phyloP scores from a whole-genome alignment of 257 asterid genomes.

The Plantago elongata region DNA sequence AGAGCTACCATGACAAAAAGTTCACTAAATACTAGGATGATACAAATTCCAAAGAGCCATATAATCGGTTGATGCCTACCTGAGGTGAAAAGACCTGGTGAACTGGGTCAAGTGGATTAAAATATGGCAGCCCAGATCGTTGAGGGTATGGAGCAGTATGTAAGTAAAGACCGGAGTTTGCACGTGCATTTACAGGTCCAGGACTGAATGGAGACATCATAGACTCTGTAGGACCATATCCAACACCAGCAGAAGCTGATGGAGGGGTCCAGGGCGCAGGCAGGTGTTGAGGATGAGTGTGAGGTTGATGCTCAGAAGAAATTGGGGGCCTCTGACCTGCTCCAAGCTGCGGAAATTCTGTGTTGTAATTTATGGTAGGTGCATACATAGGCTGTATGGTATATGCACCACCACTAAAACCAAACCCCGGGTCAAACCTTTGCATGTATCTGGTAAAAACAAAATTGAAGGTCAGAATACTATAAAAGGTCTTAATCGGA shows the following conservation, averaged over 20 bases:
- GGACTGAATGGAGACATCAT: slow-evolving; percentile 70
- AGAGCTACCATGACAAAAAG: background rate
- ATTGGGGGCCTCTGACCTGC: slow-evolving; percentile 59
- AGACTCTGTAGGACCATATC: slow-evolving; percentile 72
- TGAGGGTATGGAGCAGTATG: slow-evolving; percentile 86
- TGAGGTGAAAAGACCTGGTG: slow-evolving; percentile 67
- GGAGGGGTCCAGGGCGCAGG: slow-evolving; percentile 71
- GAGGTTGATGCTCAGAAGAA: slow-evolving; percentile 70
- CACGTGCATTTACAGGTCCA: slow-evolving; percentile 57
- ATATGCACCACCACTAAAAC: slow-evolving; percentile 78
- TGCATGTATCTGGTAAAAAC: slow-evolving; percentile 68
- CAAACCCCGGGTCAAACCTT: slow-evolving; percentile 98
- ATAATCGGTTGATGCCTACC: slow-evolving; percentile 38
- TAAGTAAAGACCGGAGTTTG: slow-evolving; percentile 57
- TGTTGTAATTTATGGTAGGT: slow-evolving; percentile 83
- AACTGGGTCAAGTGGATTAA: slow-evolving; percentile 81
- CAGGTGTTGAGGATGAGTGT: slow-evolving; percentile 70
- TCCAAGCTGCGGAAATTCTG: slow-evolving; percentile 97
- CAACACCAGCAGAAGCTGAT: slow-evolving; percentile 64
- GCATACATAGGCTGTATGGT: slow-evolving; percentile 92
- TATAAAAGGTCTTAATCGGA: background rate
- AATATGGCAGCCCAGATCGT: slow-evolving; percentile 68
- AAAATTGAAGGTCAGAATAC: background rate
- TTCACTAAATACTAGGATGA: background rate
- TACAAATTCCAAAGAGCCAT: slow-evolving; percentile 3